Conservation (phyloP, 2,329 filamentous ascomycete genomes). For the Pseudocercospora cruenta region DNA sequence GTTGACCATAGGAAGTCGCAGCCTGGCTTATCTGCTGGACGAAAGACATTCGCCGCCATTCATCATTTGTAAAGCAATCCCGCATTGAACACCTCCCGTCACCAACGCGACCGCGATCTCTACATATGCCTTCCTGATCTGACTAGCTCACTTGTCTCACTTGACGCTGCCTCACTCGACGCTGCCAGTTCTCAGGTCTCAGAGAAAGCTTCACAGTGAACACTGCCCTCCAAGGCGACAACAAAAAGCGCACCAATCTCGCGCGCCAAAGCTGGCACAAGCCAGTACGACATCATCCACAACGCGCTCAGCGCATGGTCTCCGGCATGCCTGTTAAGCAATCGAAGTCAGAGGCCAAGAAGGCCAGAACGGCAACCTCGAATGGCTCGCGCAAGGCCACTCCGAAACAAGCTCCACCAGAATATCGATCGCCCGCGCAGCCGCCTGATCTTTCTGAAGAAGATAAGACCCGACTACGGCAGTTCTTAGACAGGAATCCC, state of each 20-base stretch:
- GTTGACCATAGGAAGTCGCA: background rate
- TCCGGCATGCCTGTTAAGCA: constrained; percentile 9
- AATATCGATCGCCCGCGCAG: constrained; percentile 12
- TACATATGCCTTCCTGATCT: background rate
- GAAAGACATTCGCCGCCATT: background rate
- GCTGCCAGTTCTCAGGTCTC: background rate
- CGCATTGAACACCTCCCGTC: background rate
- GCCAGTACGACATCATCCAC: background rate
- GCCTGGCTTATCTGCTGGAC: background rate
- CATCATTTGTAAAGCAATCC: background rate
- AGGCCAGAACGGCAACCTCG: constrained; percentile 1
- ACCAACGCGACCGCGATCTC: background rate
- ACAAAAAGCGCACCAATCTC: background rate
- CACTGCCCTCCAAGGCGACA: background rate
- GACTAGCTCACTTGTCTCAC: background rate
- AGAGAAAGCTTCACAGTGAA: background rate
- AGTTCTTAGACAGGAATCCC: constrained; percentile 27
- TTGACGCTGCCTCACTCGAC: background rate
- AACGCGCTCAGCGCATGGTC: background rate
- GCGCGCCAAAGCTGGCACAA: background rate
- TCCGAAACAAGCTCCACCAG: constrained; percentile 1
- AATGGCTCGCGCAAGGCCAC: constrained; percentile 11
- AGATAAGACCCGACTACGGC: constrained; percentile 24
- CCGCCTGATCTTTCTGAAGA: constrained; percentile 24
- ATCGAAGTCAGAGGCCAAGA: constrained; percentile 18